A percentile compares a stretch with the other conserved stretches of the same genome.
These are phyloP conservation scores for Tetraselmis chui DNA, from an alignment of 139 green algal species.

Conservation along the genomic window DNA sequence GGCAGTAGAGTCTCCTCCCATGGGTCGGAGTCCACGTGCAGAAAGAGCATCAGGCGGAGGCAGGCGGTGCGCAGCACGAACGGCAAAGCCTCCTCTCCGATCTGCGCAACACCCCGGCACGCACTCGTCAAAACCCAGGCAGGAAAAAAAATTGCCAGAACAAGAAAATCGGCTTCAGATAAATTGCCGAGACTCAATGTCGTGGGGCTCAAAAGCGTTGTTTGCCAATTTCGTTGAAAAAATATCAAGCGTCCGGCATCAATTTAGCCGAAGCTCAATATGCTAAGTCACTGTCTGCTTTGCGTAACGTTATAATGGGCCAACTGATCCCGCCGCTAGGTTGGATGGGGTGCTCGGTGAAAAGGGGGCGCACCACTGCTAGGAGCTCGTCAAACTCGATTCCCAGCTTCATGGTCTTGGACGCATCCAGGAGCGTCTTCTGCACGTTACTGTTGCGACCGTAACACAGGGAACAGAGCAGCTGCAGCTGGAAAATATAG, in stretches of 20 bases:
- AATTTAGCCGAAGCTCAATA: too few species aligned
- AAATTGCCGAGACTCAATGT: too few species aligned
- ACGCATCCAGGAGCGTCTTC: conserved; percentile 10
- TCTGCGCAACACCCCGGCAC: too few species aligned
- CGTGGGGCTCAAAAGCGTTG: too few species aligned
- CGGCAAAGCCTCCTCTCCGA: conserved; percentile 14
- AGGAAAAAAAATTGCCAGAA: neutral
- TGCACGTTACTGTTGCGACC: conserved; percentile 24
- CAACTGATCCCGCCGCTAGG: too few species aligned
- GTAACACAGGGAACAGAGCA: conserved; percentile 23
- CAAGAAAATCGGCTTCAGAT: too few species aligned
- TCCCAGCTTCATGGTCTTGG: conserved; percentile 9
- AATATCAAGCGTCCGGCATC: too few species aligned
- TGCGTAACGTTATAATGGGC: too few species aligned
- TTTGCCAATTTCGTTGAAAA: too few species aligned
- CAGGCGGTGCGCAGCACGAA: conserved; percentile 11
- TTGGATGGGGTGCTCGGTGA: too few species aligned
- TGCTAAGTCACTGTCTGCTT: too few species aligned
- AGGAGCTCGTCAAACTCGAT: conserved; percentile 24
- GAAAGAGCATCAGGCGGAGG: conserved; percentile 2
- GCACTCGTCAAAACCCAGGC: neutral
- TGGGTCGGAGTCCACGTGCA: conserved; percentile 30
- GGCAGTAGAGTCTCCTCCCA: conserved; percentile 20
- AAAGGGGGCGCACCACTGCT: neutral
- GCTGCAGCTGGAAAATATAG: conserved; percentile 26